A percentile compares a stretch with the other conserved stretches of the same genome.
Conservation (phyloP, 2,329 filamentous ascomycete species). For the Dothiorella sarmentorum region DNA sequence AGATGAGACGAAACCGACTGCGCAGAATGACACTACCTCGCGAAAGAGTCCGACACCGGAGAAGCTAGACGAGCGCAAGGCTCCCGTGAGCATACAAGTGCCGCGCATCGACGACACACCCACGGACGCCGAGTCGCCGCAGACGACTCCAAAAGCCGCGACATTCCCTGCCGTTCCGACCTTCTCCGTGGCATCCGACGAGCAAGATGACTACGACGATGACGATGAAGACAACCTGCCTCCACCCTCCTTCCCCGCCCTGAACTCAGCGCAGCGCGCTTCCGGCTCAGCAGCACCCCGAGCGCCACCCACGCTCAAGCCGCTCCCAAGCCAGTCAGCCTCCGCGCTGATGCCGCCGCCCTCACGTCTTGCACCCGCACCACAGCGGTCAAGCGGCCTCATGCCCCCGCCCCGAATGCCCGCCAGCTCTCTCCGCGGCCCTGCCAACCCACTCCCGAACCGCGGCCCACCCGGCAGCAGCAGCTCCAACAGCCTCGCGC, state of each 20-base stretch:
- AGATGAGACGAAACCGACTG: not conserved
- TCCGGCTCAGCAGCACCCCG: conserved; percentile 25
- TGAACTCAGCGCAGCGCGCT: conserved; percentile 46
- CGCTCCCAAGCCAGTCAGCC: not conserved
- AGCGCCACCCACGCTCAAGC: conserved; percentile 7
- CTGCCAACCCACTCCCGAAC: conserved; percentile 49
- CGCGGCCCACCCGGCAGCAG: conserved; percentile 42
- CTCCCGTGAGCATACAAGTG: conserved; percentile 3
- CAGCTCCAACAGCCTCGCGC: conserved; percentile 39
- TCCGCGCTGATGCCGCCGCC: conserved; percentile 35
- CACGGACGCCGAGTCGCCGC: conserved; percentile 7
- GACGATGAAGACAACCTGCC: conserved; percentile 36
- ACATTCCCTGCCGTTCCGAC: conserved; percentile 22
- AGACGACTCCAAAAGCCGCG: conserved; percentile 18
- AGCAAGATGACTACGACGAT: conserved; percentile 28
- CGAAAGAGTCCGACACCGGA: conserved; percentile 15
- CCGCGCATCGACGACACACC: conserved; percentile 20
- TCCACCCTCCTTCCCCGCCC: conserved; percentile 43
- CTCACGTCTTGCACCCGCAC: conserved; percentile 26
- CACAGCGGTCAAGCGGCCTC: conserved; percentile 19
- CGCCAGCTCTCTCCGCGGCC: conserved; percentile 35
- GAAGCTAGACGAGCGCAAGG: not conserved
- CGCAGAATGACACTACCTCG: not conserved
- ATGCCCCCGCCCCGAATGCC: conserved; percentile 35
- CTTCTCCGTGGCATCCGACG: conserved; percentile 35